These are phyloP conservation scores for Nothomitra cinnamomea DNA, from an alignment of 2,329 filamentous ascomycete genomes.

Conservation along the genomic window DNA sequence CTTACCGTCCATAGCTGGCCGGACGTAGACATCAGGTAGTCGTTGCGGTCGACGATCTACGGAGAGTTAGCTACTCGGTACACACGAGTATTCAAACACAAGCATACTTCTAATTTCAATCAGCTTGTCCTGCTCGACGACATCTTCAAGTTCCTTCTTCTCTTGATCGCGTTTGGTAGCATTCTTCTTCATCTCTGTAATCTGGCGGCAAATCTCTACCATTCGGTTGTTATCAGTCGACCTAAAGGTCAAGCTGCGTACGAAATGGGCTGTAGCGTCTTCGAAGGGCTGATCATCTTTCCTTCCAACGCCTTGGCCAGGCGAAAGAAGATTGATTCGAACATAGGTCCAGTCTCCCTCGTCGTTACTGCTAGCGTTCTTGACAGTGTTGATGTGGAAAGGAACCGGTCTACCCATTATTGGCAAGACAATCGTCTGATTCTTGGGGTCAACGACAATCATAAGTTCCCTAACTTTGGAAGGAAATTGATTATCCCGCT, in stretches of 20 bases:
- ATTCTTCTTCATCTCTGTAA: conserved; percentile 91
- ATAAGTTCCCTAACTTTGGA: conserved; percentile 65
- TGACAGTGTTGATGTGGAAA: conserved; percentile 96
- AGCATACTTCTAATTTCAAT: conserved; percentile 75
- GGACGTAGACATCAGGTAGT: conserved; percentile 87
- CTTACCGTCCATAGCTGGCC: conserved; percentile 90
- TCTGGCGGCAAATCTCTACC: conserved; percentile 78
- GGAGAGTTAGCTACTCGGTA: conserved; percentile 23
- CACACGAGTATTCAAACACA: not conserved
- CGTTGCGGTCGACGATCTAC: conserved; percentile 78
- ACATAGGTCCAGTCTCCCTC: conserved; percentile 89
- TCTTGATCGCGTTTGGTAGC: conserved; percentile 85
- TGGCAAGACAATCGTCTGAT: conserved; percentile 75
- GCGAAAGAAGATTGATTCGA: conserved; percentile 92
- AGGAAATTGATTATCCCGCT: conserved; percentile 89
- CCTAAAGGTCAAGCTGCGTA: conserved; percentile 86
- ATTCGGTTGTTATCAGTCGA: conserved; percentile 81
- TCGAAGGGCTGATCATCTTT: conserved; percentile 98
- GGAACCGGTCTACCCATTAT: conserved; percentile 96
- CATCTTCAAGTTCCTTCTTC: conserved; percentile 99
- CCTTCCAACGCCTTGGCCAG: conserved; percentile 87
- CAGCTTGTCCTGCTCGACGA: conserved; percentile 96
- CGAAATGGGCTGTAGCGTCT: conserved; percentile 87
- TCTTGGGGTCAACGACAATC: conserved; percentile 83
- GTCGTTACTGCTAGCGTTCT: conserved; percentile 95